These are phyloP conservation scores for Leccinellum albellum DNA, from an alignment of 768 basidiomycete species.

Conservation along the genomic window DNA sequence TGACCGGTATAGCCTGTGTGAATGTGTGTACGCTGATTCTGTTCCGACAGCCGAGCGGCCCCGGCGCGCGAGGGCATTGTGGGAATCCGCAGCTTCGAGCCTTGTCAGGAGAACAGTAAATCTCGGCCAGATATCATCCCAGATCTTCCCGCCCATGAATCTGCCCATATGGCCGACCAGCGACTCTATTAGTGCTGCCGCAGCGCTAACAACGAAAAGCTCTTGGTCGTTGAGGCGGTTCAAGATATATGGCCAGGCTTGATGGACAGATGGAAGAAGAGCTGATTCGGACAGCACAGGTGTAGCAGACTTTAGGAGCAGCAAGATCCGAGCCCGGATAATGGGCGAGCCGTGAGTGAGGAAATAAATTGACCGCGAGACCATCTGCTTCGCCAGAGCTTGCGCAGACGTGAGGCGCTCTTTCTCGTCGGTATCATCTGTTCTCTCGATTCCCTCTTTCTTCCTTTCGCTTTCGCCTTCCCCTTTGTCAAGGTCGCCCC, in stretches of 20 bases:
- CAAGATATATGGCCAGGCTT: slow-evolving; percentile 91
- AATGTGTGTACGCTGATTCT: slow-evolving; percentile 73
- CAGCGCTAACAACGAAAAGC: slow-evolving; percentile 75
- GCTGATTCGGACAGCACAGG: slow-evolving; percentile 69
- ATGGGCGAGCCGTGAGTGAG: slow-evolving; percentile 85
- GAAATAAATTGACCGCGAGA: slow-evolving; percentile 84
- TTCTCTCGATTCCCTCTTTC: slow-evolving; percentile 8
- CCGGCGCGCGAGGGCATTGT: slow-evolving; percentile 63
- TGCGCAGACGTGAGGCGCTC: slow-evolving; percentile 66
- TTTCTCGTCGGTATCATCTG: slow-evolving; percentile 36
- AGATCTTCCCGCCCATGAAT: slow-evolving; percentile 81
- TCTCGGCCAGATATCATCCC: slow-evolving; percentile 93
- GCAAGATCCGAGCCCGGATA: slow-evolving; percentile 80
- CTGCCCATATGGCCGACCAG: slow-evolving; percentile 69
- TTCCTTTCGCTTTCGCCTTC: slow-evolving; percentile 22
- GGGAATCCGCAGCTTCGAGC: slow-evolving; percentile 60
- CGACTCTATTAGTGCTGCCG: slow-evolving; percentile 68
- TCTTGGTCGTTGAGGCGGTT: slow-evolving; percentile 75
- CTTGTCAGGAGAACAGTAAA: slow-evolving; percentile 58
- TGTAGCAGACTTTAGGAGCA: slow-evolving; percentile 68
- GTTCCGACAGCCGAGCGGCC: slow-evolving; percentile 50
- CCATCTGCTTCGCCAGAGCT: slow-evolving; percentile 75
- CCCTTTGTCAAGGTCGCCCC: slow-evolving; percentile 40
- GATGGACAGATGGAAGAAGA: slow-evolving; percentile 80
- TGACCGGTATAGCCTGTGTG: slow-evolving; percentile 76